Base-by-base conservation (phyloP, 371 early-diverging fungal species). In the Mortierella sp. region DNA sequence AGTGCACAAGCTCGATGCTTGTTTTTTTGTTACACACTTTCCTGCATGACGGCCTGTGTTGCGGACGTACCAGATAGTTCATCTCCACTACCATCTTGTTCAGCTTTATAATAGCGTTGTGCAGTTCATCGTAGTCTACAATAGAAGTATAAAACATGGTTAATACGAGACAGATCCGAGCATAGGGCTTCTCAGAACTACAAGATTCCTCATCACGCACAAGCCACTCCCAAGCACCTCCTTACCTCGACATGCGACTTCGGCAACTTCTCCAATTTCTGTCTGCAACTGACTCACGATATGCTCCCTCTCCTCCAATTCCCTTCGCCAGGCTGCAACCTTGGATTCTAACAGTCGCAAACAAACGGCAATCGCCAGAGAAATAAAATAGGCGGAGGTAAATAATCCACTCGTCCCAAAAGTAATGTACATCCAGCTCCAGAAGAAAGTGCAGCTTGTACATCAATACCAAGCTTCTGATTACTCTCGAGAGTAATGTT, bases 401-500 rank as follows among this genome's bases (percentile, higher is more conserved):
- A 67, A 67, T 67, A 67, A 24, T 67, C 21, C 34, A 5, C 13
- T 57, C 9, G 2, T 34, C 3, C 19, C 21, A 16, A 31, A 19
- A 34, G 9, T 16, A 3, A 5, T 8, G 57, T 3, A 9, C 11
- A 0, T 26, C 55, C 9, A 10, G 26, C 55, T 55, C 55, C 55
- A 26, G 55, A n/a, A 26, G 10, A 0, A 0, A 26, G n/a, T 55
- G 3, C n/a, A n/a, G 55, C 24, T 11, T 50, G 21, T 26, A 4
- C 13, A 19, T 8, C 14, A 77, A 26, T 79, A 84, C 88, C 84
- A 59, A 88, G 77, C 64, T 77, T 82, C 54, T 83, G 81, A 46
- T 84, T 88, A 55, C 80, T 78, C 10, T 81, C 80, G 44, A 78
- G 79, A 5, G 83, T 84, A 43, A 89, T 81, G 67, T 78, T 84